Evolutionary conservation across 1,139 yeast genomes (phyloP).

Genomic region (Geotrichum aggregatum): DNA sequence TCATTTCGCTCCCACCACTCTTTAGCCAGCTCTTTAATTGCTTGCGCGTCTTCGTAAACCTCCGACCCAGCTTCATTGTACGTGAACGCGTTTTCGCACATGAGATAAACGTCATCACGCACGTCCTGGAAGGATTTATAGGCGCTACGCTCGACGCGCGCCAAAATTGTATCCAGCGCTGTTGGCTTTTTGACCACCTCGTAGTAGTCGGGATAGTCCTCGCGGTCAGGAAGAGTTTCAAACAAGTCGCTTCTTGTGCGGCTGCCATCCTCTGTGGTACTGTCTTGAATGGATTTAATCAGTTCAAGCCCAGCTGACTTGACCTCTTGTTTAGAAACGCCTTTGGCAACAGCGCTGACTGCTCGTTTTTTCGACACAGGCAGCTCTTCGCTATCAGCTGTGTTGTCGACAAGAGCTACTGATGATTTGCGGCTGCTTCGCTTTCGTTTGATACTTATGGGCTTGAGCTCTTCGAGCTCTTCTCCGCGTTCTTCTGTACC

Average conservation of each 20-base stretch:
- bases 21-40: conserved; percentile 44
- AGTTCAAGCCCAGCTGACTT: conserved; percentile 13
- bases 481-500: conserved; percentile 5
- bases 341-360: conserved; percentile 24
- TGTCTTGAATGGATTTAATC: conserved; percentile 14
- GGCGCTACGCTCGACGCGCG: conserved; percentile 43
- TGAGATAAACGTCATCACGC: conserved; percentile 66
- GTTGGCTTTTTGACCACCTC: conserved; percentile 74
- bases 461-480: conserved; percentile 8
- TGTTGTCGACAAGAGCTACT: conserved; percentile 16
- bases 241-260: conserved; percentile 43
- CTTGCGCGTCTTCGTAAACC: conserved; percentile 71
- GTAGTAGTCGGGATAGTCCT: conserved; percentile 82
- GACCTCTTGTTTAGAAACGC: conserved; percentile 10
- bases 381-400: conserved; percentile 29
- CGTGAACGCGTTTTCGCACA: conserved; percentile 76
- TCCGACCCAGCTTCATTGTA: conserved; percentile 88
- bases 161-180: conserved; percentile 63
- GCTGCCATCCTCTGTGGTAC: conserved; percentile 31
- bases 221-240: conserved; percentile 52
- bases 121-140: conserved; percentile 59
- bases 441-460: conserved; percentile 1
- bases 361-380: conserved; percentile 28
- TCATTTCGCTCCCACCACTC: conserved; percentile 10
- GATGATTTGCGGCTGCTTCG: conserved; percentile 9